Conservation (phyloP, 768 basidiomycete species). For the Naganishia vishniacii region DNA sequence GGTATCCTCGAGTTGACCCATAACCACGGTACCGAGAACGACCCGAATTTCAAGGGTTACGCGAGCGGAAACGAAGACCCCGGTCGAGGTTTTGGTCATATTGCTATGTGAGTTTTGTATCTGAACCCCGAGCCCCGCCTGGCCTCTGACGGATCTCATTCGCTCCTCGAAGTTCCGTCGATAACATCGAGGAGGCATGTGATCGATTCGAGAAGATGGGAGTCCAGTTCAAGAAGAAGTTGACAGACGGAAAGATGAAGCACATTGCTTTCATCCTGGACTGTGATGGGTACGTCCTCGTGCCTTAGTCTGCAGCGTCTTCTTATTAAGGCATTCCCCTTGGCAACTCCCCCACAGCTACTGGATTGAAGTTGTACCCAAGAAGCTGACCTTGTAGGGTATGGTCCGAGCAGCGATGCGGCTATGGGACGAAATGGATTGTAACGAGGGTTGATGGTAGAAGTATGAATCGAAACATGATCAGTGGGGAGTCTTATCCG, state of each 20-base stretch:
- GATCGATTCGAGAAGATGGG: slow-evolving; percentile 72
- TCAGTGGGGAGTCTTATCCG: too few species aligned
- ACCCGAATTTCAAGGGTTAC: slow-evolving; percentile 73
- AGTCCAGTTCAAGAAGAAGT: slow-evolving; percentile 81
- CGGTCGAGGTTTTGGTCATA: slow-evolving; percentile 75
- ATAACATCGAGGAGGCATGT: slow-evolving; percentile 75
- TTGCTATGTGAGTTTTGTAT: slow-evolving; percentile 57
- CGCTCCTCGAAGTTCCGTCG: slow-evolving; percentile 54
- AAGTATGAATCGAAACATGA: too few species aligned
- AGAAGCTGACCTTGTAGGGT: slow-evolving; percentile 19
- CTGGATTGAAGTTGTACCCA: slow-evolving; percentile 47
- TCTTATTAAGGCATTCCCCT: background rate
- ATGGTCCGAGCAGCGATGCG: background rate
- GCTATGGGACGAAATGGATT: too few species aligned
- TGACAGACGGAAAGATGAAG: slow-evolving; percentile 78
- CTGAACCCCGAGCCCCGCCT: too few species aligned
- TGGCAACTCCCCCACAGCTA: slow-evolving; percentile 41
- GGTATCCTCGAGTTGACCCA: slow-evolving; percentile 81
- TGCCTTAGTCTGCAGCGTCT: slow-evolving; percentile 32
- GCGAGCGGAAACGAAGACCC: slow-evolving; percentile 79
- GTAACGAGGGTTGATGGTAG: too few species aligned
- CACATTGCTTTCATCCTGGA: slow-evolving; percentile 30
- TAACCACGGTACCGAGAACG: slow-evolving; percentile 84
- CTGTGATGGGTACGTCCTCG: slow-evolving; percentile 11
- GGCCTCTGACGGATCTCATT: background rate